Evolutionary conservation across 306 rosid species (phyloP).

Genomic region (Styphnolobium japonicum): DNA sequence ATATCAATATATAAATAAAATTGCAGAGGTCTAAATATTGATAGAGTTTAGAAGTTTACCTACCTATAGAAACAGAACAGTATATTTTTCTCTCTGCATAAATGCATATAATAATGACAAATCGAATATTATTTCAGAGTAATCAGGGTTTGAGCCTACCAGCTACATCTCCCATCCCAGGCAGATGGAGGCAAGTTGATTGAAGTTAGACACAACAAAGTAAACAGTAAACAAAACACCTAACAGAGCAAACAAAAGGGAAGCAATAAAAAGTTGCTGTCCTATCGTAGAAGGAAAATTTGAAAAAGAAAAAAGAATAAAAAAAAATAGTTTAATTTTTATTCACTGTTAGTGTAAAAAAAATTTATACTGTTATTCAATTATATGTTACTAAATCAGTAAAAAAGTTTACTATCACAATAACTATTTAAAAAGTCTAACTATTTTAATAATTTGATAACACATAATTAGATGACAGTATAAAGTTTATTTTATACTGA

Average conservation of each 20-base stretch:
- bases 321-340: too few species aligned
- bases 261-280: constrained; percentile 21
- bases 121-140: not conserved
- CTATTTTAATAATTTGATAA: too few species aligned
- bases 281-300: constrained; percentile 14
- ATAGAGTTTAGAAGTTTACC: too few species aligned
- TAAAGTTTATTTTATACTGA: too few species aligned
- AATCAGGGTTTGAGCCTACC: not conserved
- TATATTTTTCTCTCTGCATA: too few species aligned
- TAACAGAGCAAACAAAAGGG: constrained; percentile 21
- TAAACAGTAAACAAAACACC: not conserved
- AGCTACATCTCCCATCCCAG: not conserved
- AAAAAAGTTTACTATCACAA: too few species aligned
- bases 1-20: not conserved
- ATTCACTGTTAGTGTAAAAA: too few species aligned
- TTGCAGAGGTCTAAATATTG: not conserved
- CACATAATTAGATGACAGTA: too few species aligned
- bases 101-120: not conserved
- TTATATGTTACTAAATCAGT: too few species aligned
- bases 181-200: not conserved
- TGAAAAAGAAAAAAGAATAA: not conserved
- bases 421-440: too few species aligned
- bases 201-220: not conserved
- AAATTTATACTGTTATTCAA: too few species aligned
- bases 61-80: too few species aligned